Conservation (phyloP, 768 basidiomycete species). For the Fomitopsis serialis region DNA sequence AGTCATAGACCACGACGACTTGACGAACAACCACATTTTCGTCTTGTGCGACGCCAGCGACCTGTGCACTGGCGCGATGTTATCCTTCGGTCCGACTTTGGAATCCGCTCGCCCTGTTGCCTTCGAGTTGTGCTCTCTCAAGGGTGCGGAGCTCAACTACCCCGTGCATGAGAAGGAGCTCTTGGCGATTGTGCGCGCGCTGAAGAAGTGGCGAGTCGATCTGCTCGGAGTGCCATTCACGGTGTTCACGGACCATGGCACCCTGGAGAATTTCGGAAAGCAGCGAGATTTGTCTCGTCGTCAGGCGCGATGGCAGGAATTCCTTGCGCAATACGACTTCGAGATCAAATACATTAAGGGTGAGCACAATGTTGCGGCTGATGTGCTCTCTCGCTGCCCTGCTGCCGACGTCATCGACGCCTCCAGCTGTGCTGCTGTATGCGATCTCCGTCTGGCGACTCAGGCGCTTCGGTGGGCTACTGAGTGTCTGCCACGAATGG, state of each 20-base stretch:
- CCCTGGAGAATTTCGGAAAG: constrained; percentile 22
- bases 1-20: constrained; percentile 16
- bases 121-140: constrained; percentile 22
- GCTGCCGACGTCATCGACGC: too few relatives aligned
- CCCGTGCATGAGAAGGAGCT: constrained; percentile 17
- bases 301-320: constrained; percentile 35
- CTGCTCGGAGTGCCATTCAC: constrained; percentile 12
- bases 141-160: constrained; percentile 25
- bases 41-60: constrained; percentile 16
- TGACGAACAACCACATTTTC: constrained; percentile 5
- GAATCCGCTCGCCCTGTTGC: constrained; percentile 12
- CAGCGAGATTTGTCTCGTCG: constrained; percentile 29
- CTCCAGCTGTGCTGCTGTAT: too few relatives aligned
- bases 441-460: too few relatives aligned
- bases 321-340: constrained; percentile 24
- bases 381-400: constrained; percentile 18
- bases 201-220: not conserved
- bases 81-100: constrained; percentile 13
- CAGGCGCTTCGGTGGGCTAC: too few relatives aligned
- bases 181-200: not conserved
- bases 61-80: constrained; percentile 5
- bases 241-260: constrained; percentile 9
- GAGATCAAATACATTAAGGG: constrained; percentile 26
- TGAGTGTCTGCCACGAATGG: too few relatives aligned
- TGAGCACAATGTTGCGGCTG: constrained; percentile 24